Conservation (phyloP, 495 filamentous ascomycete genomes). For the Talaromyces nanjingensis region DNA sequence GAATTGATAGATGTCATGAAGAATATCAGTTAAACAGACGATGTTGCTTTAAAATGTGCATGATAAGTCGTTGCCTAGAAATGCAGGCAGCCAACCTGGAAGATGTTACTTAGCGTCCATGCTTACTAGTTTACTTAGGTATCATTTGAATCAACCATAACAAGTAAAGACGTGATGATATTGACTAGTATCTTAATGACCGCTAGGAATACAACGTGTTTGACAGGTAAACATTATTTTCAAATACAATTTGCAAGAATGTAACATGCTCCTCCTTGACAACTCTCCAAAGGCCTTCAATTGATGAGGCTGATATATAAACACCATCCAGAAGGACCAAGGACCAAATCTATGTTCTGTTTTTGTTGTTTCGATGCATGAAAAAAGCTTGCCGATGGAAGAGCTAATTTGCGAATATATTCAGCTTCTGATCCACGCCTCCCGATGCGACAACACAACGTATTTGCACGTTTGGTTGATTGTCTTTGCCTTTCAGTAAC, state of each 20-base stretch:
- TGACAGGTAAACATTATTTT: neutral
- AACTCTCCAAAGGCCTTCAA: neutral
- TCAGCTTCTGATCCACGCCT: conserved; percentile 56
- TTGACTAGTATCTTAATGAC: conserved; percentile 2
- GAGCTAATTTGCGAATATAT: conserved; percentile 42
- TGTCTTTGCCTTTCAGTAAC: conserved; percentile 7
- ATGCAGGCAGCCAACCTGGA: neutral
- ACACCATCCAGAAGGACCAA: neutral
- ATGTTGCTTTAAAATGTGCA: too few relatives aligned
- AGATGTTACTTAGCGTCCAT: neutral
- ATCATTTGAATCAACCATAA: neutral
- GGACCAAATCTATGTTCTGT: neutral
- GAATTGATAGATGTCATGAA: too few relatives aligned
- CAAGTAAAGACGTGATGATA: neutral
- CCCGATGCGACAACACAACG: conserved; percentile 60
- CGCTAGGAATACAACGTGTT: neutral
- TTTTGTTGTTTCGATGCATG: neutral
- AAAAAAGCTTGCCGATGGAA: neutral
- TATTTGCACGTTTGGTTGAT: conserved; percentile 32
- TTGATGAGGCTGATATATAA: neutral
- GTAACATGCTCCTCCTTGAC: neutral
- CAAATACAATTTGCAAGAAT: conserved; percentile 5
- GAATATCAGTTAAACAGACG: too few relatives aligned
- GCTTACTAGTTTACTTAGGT: neutral
- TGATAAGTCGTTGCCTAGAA: neutral